phyloP scores from a whole-genome alignment of 805 yeast species.

The Lipomyces mesembrius region DNA sequence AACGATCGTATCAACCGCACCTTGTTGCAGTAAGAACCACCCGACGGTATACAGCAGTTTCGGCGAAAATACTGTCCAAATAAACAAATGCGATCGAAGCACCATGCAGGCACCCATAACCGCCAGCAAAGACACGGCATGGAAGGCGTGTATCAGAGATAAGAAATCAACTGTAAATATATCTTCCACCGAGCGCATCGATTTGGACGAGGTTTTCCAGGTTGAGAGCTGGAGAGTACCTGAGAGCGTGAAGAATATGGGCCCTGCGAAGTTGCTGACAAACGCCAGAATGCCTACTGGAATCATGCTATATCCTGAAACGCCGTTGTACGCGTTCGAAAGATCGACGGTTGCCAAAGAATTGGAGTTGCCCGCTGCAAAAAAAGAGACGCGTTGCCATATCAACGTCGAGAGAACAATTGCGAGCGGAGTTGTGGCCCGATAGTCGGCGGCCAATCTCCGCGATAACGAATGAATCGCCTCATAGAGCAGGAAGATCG shows the following conservation, averaged over 20 bases:
- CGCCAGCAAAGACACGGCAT: slow-evolving; percentile 61
- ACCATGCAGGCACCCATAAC: slow-evolving; percentile 71
- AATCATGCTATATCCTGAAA: slow-evolving; percentile 67
- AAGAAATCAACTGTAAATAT: slow-evolving; percentile 37
- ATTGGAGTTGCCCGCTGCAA: slow-evolving; percentile 88
- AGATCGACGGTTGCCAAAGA: slow-evolving; percentile 89
- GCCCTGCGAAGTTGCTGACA: slow-evolving; percentile 81
- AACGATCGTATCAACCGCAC: slow-evolving; percentile 19
- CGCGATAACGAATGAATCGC: slow-evolving; percentile 41
- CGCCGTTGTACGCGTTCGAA: slow-evolving; percentile 90
- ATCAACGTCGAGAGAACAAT: slow-evolving; percentile 41
- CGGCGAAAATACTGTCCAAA: slow-evolving; percentile 98
- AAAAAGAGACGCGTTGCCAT: slow-evolving; percentile 77
- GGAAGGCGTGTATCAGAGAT: slow-evolving; percentile 55
- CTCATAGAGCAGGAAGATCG: slow-evolving; percentile 54
- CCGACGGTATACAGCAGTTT: slow-evolving; percentile 77
- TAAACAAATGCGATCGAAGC: slow-evolving; percentile 82
- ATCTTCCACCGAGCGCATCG: slow-evolving; percentile 30
- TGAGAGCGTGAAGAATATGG: slow-evolving; percentile 64
- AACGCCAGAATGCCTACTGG: slow-evolving; percentile 80
- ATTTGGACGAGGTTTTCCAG: slow-evolving; percentile 12
- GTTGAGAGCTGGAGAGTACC: slow-evolving; percentile 43
- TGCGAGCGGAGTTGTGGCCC: slow-evolving; percentile 7
- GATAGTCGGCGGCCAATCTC: slow-evolving; percentile 16
- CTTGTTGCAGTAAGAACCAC: slow-evolving; percentile 55